Conservation (phyloP, 192 early-diverging fungal genomes). For the Coemansia sp. region DNA sequence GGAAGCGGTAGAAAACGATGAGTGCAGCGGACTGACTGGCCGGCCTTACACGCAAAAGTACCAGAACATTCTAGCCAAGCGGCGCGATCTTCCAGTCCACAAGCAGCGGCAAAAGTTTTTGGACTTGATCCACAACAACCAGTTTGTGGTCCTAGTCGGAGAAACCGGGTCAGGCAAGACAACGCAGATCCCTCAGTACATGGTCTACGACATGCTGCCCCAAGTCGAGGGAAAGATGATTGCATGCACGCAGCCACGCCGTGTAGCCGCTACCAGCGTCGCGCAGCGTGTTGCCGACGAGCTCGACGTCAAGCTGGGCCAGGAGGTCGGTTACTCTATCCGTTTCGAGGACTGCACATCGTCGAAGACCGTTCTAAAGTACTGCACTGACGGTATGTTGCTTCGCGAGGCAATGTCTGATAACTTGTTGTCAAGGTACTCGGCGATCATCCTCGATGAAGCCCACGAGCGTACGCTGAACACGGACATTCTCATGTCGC, state of each 20-base stretch:
- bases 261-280: conserved; percentile 99
- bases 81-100: conserved; percentile 91
- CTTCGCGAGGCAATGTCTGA: conserved; percentile 97
- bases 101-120: conserved; percentile 91
- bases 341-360: conserved; percentile 97
- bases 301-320: conserved; percentile 88
- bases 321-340: conserved; percentile 97
- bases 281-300: conserved; percentile 98
- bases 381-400: conserved; percentile 99
- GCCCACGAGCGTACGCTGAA: conserved; percentile 96
- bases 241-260: conserved; percentile 98
- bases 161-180: conserved; percentile 99
- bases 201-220: conserved; percentile 88
- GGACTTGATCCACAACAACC: conserved; percentile 88
- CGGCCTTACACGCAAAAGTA: conserved; percentile 80
- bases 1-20: conserved; percentile 70
- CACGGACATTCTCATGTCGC: conserved; percentile 98
- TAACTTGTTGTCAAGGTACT: conserved; percentile 82
- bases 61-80: conserved; percentile 78
- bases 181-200: conserved; percentile 98
- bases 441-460: conserved; percentile 96
- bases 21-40: conserved; percentile 78
- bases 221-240: conserved; percentile 86
- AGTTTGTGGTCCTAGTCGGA: conserved; percentile 93
- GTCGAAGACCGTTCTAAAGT: conserved; percentile 83